Evolutionary conservation across 2,329 filamentous ascomycete species (phyloP).

Genomic region (Cordyceps pruinosa): DNA sequence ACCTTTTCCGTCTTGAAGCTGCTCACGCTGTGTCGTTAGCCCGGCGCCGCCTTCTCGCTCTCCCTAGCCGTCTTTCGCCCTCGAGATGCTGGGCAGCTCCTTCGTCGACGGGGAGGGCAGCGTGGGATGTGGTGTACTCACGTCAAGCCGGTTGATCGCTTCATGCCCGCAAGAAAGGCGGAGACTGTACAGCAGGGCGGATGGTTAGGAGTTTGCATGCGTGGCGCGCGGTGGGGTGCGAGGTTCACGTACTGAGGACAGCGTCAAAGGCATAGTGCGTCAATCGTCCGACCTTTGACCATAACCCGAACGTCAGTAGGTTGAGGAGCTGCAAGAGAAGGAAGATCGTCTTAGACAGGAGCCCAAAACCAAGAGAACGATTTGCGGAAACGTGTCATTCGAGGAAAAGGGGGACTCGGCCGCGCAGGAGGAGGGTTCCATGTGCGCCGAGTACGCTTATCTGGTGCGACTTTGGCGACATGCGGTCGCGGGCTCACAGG

Average conservation of each 20-base stretch:
- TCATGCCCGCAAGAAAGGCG: slow-evolving; percentile 92
- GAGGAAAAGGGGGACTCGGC: neutral
- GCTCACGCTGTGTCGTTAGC: slow-evolving; percentile 24
- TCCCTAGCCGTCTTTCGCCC: no score
- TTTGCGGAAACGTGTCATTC: neutral
- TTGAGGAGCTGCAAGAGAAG: slow-evolving; percentile 48
- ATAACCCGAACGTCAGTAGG: slow-evolving; percentile 61
- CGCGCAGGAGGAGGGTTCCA: no score
- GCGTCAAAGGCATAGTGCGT: slow-evolving; percentile 96
- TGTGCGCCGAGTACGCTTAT: neutral
- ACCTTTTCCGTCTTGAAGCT: slow-evolving; percentile 86
- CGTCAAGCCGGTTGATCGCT: slow-evolving; percentile 95
- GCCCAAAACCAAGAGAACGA: neutral
- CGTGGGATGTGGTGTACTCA: slow-evolving; percentile 49
- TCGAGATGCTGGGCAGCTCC: neutral
- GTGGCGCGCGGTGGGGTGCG: neutral
- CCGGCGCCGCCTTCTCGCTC: neutral
- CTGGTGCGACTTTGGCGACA: neutral
- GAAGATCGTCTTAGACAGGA: slow-evolving; percentile 27
- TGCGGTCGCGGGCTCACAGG: neutral
- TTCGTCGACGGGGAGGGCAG: neutral
- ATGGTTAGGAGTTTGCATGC: neutral
- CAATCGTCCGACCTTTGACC: slow-evolving; percentile 80
- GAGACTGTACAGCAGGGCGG: slow-evolving; percentile 55
- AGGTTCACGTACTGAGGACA: slow-evolving; percentile 64